phyloP scores from a whole-genome alignment of 1,284 basidiomycete genomes.

The Papiliotrema terrestris region DNA sequence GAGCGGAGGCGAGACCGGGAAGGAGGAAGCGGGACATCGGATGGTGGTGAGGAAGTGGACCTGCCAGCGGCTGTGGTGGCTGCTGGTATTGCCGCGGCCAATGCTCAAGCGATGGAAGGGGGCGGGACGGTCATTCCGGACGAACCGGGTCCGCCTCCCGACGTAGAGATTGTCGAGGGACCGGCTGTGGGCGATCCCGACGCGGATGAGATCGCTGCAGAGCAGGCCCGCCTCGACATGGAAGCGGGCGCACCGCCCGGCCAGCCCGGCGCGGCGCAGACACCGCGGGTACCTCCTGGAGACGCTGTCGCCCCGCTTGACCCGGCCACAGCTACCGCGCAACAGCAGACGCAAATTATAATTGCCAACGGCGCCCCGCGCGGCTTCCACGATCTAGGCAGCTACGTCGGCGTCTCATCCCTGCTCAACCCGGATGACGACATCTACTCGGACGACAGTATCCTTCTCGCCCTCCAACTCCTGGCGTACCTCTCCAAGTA shows the following conservation, averaged over 20 bases:
- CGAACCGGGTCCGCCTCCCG: slow-evolving; percentile 27
- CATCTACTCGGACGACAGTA: slow-evolving; percentile 87
- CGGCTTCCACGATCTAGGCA: slow-evolving; percentile 46
- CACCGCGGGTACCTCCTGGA: slow-evolving; percentile 26
- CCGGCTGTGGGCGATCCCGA: slow-evolving; percentile 27
- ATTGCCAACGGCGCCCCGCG: slow-evolving; percentile 49
- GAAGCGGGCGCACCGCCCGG: slow-evolving; percentile 46
- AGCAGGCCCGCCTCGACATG: slow-evolving; percentile 44
- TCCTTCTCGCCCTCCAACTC: slow-evolving; percentile 84
- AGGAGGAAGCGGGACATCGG: slow-evolving; percentile 38
- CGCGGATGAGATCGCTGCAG: slow-evolving; percentile 37
- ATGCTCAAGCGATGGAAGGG: slow-evolving; percentile 33
- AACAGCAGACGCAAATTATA: slow-evolving; percentile 41
- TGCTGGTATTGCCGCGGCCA: slow-evolving; percentile 32
- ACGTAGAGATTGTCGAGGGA: slow-evolving; percentile 27
- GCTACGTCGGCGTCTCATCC: slow-evolving; percentile 41
- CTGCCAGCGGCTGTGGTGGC: slow-evolving; percentile 35
- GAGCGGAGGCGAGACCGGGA: slow-evolving; percentile 16
- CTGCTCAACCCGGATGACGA: slow-evolving; percentile 49
- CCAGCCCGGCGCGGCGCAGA: slow-evolving; percentile 40
- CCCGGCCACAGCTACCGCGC: slow-evolving; percentile 6
- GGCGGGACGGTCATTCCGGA: slow-evolving; percentile 23
- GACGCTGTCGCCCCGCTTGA: slow-evolving; percentile 19
- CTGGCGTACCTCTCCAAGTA: slow-evolving; percentile 97
- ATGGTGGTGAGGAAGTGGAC: slow-evolving; percentile 38